These are phyloP conservation scores for Solanum piurae DNA, from an alignment of 257 asterid genomes.

Conservation along the genomic window DNA sequence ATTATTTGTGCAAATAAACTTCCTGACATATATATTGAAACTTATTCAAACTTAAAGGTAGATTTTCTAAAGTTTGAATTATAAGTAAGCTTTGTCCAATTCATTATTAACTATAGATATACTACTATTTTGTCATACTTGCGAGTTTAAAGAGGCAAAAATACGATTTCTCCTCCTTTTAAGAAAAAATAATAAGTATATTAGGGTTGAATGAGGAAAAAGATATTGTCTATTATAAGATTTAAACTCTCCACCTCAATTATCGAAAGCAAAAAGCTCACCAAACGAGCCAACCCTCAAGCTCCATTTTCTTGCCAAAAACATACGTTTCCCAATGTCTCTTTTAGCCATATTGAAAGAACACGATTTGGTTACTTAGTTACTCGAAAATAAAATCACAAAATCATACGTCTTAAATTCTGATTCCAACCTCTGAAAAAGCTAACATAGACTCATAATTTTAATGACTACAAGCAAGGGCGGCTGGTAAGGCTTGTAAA, in stretches of 20 bases:
- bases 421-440: rapidly evolving
- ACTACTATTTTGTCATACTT: background rate
- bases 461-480: background rate
- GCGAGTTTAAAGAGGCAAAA: background rate
- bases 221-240: background rate
- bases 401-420: background rate
- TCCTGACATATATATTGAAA: background rate
- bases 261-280: background rate
- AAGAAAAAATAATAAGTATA: no score
- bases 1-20: background rate
- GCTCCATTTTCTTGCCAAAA: background rate
- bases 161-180: no score
- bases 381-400: rapidly evolving
- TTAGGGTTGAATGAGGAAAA: background rate
- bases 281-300: background rate
- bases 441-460: background rate
- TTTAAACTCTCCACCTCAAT: background rate
- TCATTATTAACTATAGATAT: background rate
- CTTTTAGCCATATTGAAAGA: no score
- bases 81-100: background rate
- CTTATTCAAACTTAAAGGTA: background rate
- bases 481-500: no score
- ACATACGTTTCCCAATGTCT: background rate
- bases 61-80: background rate
- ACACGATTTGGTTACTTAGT: no score